A percentile compares a stretch with the other conserved stretches of the same genome.
These are phyloP conservation scores for Russula olivacea DNA, from an alignment of 768 basidiomycete species.

Conservation along the genomic window DNA sequence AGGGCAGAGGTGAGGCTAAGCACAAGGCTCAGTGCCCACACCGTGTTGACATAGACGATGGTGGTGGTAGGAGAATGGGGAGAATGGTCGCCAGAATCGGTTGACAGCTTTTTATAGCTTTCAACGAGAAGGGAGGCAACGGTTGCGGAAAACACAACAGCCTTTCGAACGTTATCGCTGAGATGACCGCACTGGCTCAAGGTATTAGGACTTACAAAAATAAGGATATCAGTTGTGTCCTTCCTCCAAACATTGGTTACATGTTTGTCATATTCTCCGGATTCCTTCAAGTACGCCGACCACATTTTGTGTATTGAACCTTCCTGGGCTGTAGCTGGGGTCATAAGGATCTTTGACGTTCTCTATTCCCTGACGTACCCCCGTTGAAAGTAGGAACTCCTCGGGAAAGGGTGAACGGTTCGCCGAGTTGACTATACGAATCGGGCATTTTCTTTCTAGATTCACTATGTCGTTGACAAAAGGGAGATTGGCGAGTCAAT, in stretches of 20 bases:
- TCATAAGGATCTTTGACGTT: not conserved
- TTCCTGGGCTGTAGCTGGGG: not conserved
- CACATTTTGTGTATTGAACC: constrained; percentile 15
- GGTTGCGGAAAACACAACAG: constrained; percentile 26
- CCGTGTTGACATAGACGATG: constrained; percentile 14
- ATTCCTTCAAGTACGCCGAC: constrained; percentile 16
- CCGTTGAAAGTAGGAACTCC: not conserved
- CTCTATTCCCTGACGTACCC: not conserved
- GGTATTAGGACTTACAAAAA: constrained; percentile 19
- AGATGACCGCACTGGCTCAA: not conserved
- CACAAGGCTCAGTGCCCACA: constrained; percentile 23
- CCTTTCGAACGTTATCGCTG: constrained; percentile 4
- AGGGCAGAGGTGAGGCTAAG: constrained; percentile 20
- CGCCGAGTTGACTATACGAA: not conserved
- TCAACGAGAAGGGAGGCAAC: constrained; percentile 24
- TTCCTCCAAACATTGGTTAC: constrained; percentile 19
- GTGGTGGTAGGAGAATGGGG: not conserved
- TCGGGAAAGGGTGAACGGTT: not conserved
- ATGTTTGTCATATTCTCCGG: constrained; percentile 10
- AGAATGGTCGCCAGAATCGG: constrained; percentile 1
- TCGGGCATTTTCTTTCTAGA: not conserved
- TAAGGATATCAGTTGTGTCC: constrained; percentile 15
- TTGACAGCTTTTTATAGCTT: constrained; percentile 23
- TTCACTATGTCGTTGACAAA: not conserved
- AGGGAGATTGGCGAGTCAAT: not conserved